A percentile compares a stretch with the other conserved stretches of the same genome.
Conservation (phyloP, 306 rosid genomes). For the Trichosanthes cucumerina region DNA sequence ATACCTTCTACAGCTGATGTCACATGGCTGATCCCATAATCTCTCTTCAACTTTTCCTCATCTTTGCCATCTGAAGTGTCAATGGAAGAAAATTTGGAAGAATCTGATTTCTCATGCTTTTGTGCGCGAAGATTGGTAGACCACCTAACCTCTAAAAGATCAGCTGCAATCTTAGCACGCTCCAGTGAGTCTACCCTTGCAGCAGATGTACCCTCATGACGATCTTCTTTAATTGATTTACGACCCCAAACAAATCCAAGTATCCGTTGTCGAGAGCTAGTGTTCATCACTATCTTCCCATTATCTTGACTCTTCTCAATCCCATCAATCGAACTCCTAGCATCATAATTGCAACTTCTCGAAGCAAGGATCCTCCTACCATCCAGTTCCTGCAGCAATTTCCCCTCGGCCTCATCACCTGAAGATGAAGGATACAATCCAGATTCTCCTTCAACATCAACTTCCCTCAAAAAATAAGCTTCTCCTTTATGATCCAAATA, state of each 20-base stretch:
- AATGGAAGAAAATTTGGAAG: conserved; percentile 13
- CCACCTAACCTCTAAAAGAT: conserved; percentile 82
- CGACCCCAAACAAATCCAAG: conserved; percentile 52
- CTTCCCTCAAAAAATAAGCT: conserved; percentile 66
- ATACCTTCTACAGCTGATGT: conserved; percentile 21
- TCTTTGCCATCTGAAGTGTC: conserved; percentile 7
- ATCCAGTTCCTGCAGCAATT: conserved; percentile 14
- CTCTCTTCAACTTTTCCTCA: conserved; percentile 10
- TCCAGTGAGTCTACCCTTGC: conserved; percentile 36
- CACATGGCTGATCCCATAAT: conserved; percentile 3
- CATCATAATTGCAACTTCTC: conserved; percentile 28
- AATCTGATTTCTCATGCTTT: conserved; percentile 19
- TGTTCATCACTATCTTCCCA: conserved; percentile 23
- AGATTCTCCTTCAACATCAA: conserved; percentile 39
- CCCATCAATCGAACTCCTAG: conserved; percentile 15
- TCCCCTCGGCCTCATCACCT: conserved; percentile 31
- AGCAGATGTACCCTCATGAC: conserved; percentile 2
- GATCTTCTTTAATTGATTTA: conserved; percentile 32
- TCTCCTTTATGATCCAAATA: conserved; percentile 67
- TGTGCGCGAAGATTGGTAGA: conserved; percentile 46
- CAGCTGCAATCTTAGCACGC: conserved; percentile 73
- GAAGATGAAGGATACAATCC: conserved; percentile 25
- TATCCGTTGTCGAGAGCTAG: conserved; percentile 29
- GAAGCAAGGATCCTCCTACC: conserved; percentile 22
- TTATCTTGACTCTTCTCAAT: conserved; percentile 19